Evolutionary conservation across 1,284 basidiomycete genomes (phyloP).

Genomic region (Flammula alnicola): DNA sequence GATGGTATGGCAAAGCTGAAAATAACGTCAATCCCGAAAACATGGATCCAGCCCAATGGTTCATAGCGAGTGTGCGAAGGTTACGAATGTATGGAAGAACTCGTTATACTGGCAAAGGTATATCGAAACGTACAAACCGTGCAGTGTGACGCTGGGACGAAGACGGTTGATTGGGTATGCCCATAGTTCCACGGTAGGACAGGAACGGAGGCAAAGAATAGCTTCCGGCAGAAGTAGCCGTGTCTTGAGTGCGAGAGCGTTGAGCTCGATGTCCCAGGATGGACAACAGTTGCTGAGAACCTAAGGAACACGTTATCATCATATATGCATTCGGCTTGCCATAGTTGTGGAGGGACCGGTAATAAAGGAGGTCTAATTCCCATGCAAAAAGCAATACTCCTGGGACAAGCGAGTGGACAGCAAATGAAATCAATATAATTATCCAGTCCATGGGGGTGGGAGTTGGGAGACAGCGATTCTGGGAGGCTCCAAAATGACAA

Average conservation of each 20-base stretch:
- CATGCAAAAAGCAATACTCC: not conserved
- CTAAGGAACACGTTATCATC: slow-evolving; percentile 14
- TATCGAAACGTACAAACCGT: slow-evolving; percentile 7
- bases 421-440: not conserved
- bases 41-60: slow-evolving; percentile 12
- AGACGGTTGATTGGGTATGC: slow-evolving; percentile 3
- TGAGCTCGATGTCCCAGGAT: slow-evolving; percentile 14
- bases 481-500: no score
- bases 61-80: slow-evolving; percentile 16
- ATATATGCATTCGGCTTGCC: not conserved
- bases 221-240: slow-evolving; percentile 1
- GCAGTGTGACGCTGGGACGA: slow-evolving; percentile 9
- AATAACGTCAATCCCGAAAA: slow-evolving; percentile 10
- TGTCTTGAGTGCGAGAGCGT: not conserved
- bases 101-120: slow-evolving; percentile 6
- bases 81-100: not conserved
- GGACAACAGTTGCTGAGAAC: slow-evolving; percentile 2
- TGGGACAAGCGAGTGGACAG: not conserved
- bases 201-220: not conserved
- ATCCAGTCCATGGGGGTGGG: not conserved
- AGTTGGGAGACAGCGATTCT: no score
- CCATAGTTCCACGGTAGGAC: not conserved
- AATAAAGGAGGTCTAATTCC: not conserved
- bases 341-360: not conserved
- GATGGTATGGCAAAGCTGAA: slow-evolving; percentile 9